Percentiles rank a stretch among this genome's conserved stretches.
Conservation (phyloP, 345 rosid genomes). For the Noccaea bulbosa region DNA sequence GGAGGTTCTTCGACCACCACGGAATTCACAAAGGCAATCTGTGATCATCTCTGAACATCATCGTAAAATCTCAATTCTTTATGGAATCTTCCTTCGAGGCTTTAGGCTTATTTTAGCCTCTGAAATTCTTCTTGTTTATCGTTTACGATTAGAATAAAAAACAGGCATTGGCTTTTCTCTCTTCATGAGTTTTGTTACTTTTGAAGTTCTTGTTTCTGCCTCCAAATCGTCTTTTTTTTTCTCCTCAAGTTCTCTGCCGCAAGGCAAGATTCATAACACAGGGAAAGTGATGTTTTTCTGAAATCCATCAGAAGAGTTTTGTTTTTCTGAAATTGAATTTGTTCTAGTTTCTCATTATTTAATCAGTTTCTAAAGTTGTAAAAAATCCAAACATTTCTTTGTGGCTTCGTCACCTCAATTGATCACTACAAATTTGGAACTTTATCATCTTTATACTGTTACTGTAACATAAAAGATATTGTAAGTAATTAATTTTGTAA, state of each 20-base stretch:
- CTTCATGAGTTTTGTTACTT: conserved; percentile 23
- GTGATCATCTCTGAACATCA: conserved; percentile 71
- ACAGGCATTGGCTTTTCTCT: neutral
- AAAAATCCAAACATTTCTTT: neutral
- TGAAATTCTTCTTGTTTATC: conserved; percentile 28
- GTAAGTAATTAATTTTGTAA: neutral
- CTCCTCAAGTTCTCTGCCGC: neutral
- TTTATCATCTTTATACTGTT: too few species aligned
- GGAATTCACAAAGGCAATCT: conserved; percentile 87
- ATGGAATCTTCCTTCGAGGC: conserved; percentile 1
- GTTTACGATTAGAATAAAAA: conserved; percentile 36
- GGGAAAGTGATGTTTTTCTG: conserved; percentile 12
- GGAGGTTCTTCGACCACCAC: conserved; percentile 81
- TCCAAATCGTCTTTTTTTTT: neutral
- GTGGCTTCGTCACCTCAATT: neutral
- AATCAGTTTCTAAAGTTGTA: neutral
- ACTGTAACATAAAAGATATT: too few species aligned
- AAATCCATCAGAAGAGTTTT: conserved; percentile 21
- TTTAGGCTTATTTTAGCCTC: conserved; percentile 9
- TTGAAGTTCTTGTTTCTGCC: conserved; percentile 26
- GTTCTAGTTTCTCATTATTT: neutral
- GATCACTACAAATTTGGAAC: neutral
- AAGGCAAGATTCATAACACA: conserved; percentile 38
- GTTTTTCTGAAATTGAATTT: conserved; percentile 3
- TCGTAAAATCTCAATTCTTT: conserved; percentile 41